These are phyloP conservation scores for Sporothrix dimorphospora DNA, from an alignment of 2,329 filamentous ascomycete species.

Conservation along the genomic window DNA sequence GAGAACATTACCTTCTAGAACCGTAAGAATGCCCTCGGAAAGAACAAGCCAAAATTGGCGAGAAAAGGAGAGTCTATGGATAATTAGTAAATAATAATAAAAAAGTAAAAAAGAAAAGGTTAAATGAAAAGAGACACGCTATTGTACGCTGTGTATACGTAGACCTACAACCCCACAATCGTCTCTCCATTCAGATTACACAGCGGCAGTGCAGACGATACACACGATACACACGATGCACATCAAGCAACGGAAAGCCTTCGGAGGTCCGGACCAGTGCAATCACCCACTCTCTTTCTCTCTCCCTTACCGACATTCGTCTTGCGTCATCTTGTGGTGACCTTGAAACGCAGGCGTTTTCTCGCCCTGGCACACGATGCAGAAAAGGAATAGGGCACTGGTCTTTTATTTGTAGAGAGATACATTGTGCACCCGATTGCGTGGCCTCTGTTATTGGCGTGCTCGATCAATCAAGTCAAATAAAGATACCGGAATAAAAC, in stretches of 20 bases:
- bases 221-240: background rate
- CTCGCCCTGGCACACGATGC: background rate
- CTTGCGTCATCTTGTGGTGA: background rate
- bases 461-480: background rate
- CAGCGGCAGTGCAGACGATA: background rate
- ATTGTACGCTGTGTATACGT: too few species aligned
- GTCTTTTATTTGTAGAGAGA: background rate
- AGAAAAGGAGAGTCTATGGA: too few species aligned
- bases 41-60: background rate
- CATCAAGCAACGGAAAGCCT: background rate
- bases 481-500: background rate
- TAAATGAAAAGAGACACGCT: background rate
- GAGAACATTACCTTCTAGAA: background rate
- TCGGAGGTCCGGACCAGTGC: conserved; percentile 19
- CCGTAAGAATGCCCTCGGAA: background rate
- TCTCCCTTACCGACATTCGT: background rate
- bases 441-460: background rate
- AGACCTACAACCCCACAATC: background rate
- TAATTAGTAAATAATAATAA: too few species aligned
- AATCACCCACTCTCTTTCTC: background rate
- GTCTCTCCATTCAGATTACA: background rate
- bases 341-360: background rate
- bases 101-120: background rate
- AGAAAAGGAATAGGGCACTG: background rate
- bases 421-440: background rate